Conservation (phyloP, 1,139 yeast genomes). For the Debaryomyces subglobosus region DNA sequence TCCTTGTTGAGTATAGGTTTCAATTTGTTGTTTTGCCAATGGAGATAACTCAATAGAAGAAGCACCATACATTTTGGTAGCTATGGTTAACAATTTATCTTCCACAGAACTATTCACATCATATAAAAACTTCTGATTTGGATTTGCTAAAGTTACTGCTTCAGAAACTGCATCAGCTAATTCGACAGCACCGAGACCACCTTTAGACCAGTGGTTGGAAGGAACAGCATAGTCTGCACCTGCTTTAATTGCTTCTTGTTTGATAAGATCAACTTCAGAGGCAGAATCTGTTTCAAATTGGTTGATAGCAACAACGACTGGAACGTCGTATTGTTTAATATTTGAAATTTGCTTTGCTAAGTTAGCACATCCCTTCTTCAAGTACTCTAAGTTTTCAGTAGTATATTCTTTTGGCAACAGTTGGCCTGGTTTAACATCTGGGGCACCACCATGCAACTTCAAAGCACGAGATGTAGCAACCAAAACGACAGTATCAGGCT, state of each 20-base stretch:
- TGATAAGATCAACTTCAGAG: constrained; percentile 68
- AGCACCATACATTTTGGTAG: constrained; percentile 79
- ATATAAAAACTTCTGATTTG: constrained; percentile 57
- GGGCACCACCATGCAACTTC: constrained; percentile 83
- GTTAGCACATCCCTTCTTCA: constrained; percentile 68
- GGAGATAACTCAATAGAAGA: constrained; percentile 66
- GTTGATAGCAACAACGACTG: constrained; percentile 80
- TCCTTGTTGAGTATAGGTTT: constrained; percentile 68
- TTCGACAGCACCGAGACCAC: constrained; percentile 74
- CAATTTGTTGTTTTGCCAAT: constrained; percentile 67
- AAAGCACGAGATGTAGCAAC: constrained; percentile 82
- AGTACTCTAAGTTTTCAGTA: constrained; percentile 66
- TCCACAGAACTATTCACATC: constrained; percentile 64
- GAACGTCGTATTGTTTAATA: constrained; percentile 70
- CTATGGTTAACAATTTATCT: constrained; percentile 64
- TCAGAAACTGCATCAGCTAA: constrained; percentile 71
- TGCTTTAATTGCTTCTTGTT: constrained; percentile 63
- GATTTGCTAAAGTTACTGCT: constrained; percentile 44
- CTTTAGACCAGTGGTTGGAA: constrained; percentile 80
- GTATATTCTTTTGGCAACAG: constrained; percentile 68
- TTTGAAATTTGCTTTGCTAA: constrained; percentile 75
- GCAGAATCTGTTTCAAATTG: constrained; percentile 71
- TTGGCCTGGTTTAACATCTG: constrained; percentile 83
- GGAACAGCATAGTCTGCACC: constrained; percentile 79
- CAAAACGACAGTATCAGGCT: constrained; percentile 73